Evolutionary conservation across 2,329 filamentous ascomycete species (phyloP), one percentile per base, ranked within the genome.

Genomic region (Colletotrichum cereale): DNA sequence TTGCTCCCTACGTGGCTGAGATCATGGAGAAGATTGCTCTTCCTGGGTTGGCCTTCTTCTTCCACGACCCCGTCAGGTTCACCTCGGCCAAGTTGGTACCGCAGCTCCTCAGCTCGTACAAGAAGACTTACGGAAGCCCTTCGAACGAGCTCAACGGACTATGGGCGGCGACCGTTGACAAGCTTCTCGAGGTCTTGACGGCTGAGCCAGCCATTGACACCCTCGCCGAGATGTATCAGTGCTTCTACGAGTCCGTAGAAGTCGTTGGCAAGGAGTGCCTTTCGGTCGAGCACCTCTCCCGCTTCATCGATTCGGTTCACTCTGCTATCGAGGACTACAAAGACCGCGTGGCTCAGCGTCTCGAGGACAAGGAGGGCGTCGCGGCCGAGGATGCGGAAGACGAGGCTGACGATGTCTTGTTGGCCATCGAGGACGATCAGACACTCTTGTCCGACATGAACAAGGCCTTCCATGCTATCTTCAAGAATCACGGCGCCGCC

Each of bases 381-480:
- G 93, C 96, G 29, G 90, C 91, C 3, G 95, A 97, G 64, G 96
- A 98, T 69, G 95, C 92, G 21, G 96, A 98, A 75, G 95, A 98
- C 77, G 92, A 96, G 71, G 92, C 92, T 21, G 93, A 98, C 76
- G 96, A 98, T 63, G 89, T 92, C 55, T 87, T 97, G 40, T 92
- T 97, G 76, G 96, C 96, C 16, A 95, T 99, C 58, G 96, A 99
- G 81, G 96, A 99, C 76, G 96, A 99, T 79, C 96, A 98, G 83
- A 97, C 95, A 29, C 87, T 99, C 24, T 88, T 99, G 53, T 97
- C 95, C 2, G 96, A 99, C 79, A 99, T 99, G 96, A 99, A 99
- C 89, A 99, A 99, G 86, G 96, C 96, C 0, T 99, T 97, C 88
- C 96, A 99, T 83, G 96, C 95, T 72, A 94, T 99, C 75, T 99